These are phyloP conservation scores for Lasiosphaeria hispida DNA, from an alignment of 495 filamentous ascomycete species.

Conservation along the genomic window DNA sequence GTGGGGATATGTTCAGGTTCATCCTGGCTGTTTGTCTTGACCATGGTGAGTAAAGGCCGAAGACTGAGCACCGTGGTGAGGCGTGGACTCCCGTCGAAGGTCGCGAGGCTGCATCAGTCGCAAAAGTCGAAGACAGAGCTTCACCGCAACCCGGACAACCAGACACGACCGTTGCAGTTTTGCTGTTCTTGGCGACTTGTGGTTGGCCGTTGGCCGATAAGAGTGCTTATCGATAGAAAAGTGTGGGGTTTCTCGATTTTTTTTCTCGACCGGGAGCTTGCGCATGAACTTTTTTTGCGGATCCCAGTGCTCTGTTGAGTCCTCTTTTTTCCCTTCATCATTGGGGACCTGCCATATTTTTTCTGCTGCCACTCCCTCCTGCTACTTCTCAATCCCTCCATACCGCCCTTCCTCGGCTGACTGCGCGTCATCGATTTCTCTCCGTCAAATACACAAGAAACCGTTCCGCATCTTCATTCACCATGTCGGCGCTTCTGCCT, in stretches of 20 bases:
- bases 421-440: neutral
- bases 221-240: conserved; percentile 21
- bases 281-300: conserved; percentile 25
- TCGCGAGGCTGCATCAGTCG: too few species aligned
- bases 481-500: conserved; percentile 49
- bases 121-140: too few species aligned
- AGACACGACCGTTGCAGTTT: too few species aligned
- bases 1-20: too few species aligned
- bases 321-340: neutral
- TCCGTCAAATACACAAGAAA: too few species aligned
- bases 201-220: conserved; percentile 24
- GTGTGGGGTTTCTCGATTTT: conserved; percentile 26
- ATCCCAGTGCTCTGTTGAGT: conserved; percentile 1
- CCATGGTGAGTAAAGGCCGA: too few species aligned
- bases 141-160: too few species aligned
- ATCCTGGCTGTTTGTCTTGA: too few species aligned
- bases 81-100: too few species aligned
- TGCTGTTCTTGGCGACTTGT: neutral
- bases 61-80: too few species aligned
- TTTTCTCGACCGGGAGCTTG: conserved; percentile 13
- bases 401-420: neutral
- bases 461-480: conserved; percentile 6
- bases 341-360: neutral
- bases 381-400: neutral
- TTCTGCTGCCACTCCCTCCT: conserved; percentile 1